Evolutionary conservation across 306 rosid species (phyloP).

Genomic region (Inga oerstediana): DNA sequence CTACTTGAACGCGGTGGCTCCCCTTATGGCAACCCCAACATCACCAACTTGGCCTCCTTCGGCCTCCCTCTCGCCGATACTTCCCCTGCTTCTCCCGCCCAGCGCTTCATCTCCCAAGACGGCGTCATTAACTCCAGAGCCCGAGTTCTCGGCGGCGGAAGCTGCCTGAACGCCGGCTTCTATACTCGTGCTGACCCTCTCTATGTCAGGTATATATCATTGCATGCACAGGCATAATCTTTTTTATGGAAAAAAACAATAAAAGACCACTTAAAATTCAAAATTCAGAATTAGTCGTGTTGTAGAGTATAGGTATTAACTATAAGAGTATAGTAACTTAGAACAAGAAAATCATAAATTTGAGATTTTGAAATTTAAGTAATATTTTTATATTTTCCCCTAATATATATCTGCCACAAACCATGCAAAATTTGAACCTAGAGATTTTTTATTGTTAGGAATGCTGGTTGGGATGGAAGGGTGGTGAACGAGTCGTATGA

Average conservation of each 20-base stretch:
- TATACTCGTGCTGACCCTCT: constrained; percentile 62
- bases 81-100: constrained; percentile 73
- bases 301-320: too few species aligned
- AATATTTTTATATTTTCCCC: too few species aligned
- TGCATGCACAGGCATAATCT: neutral
- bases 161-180: constrained; percentile 75
- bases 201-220: constrained; percentile 10
- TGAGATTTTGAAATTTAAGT: too few species aligned
- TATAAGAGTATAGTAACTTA: too few species aligned
- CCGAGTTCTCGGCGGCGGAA: constrained; percentile 77
- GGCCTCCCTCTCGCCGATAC: constrained; percentile 65
- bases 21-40: constrained; percentile 73
- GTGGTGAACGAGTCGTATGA: constrained; percentile 61
- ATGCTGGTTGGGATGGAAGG: constrained; percentile 66
- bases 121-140: constrained; percentile 78
- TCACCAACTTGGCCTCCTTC: constrained; percentile 60
- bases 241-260: neutral
- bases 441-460: constrained; percentile 8
- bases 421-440: neutral
- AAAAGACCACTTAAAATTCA: too few species aligned
- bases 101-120: constrained; percentile 75
- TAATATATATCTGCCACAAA: neutral
- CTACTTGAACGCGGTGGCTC: constrained; percentile 79
- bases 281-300: too few species aligned
- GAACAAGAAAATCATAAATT: too few species aligned